Base-by-base conservation (phyloP, 2,329 filamentous ascomycete genomes). In the Xylariomycetidae sp. region DNA sequence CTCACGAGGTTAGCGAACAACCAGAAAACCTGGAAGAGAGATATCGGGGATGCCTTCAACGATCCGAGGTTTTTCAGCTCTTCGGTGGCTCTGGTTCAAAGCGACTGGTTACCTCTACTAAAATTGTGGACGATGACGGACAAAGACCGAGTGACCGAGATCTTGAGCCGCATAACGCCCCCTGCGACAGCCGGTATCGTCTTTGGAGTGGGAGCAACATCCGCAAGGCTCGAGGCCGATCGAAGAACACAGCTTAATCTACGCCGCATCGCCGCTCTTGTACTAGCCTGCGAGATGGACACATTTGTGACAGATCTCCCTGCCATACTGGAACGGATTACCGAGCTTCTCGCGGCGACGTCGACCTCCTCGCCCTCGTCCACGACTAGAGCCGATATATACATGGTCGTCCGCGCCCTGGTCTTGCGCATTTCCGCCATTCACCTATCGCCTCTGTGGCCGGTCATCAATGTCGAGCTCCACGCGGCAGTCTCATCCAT, bases 171-270 rank as follows among this genome's bases (percentile, higher is more conserved):
- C 14, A 75, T 98, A 41, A 81, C 81, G 5, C 77, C 89, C 4
- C 92, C 92, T 5, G 88, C 89, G 2, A 90, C 89, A 11, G 92
- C 94, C 0, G 92, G 92, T 7, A 94, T 98, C 48, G 90, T 98
- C 56, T 98, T 98, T 53, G 92, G 92, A n/a, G 92, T 98, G 1
- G 94, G 94, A 9, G 92, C 92, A 6, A 88, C 87, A 15, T 94
- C 89, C 27, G 92, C 92, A 22, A 76, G 92, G 38, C 75, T 94
- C n/a, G 92, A 98, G 62, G 88, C 94, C 5, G 92, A 98, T 59
- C 82, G 89, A 37, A 92, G 84, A 61, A 88, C 89, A 1, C 90
- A 97, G 60, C 73, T 95, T 18, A 95, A 88, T 44, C 73, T 98
- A 13, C 83, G 89, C 10, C 78, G 92, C 29, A 79, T 94, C 29